Evolutionary conservation across 352 stramenopile genomes (phyloP).

Genomic region (Thalassiosira hispida): DNA sequence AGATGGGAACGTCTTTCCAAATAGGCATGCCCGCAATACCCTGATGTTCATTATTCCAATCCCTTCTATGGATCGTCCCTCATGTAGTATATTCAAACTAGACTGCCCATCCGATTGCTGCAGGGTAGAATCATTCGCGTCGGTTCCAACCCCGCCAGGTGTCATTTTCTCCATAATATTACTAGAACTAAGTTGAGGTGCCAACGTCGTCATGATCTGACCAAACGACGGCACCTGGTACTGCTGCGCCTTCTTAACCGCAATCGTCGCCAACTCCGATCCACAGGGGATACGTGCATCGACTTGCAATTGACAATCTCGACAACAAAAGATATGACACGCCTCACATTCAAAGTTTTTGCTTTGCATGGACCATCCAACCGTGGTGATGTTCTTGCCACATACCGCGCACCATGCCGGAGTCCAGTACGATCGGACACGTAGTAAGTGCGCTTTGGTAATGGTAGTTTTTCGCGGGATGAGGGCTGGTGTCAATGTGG

Average conservation of each 20-base stretch:
- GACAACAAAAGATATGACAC: slow-evolving; percentile 77
- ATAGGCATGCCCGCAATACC: slow-evolving; percentile 71
- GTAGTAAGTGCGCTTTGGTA: slow-evolving; percentile 68
- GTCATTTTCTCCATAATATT: background rate
- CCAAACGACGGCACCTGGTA: slow-evolving; percentile 48
- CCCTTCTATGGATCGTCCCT: slow-evolving; percentile 36
- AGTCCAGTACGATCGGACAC: slow-evolving; percentile 63
- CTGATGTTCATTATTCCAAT: slow-evolving; percentile 72
- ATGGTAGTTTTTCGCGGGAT: slow-evolving; percentile 21
- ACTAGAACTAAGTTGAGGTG: slow-evolving; percentile 26
- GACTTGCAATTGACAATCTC: slow-evolving; percentile 80
- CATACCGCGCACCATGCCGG: slow-evolving; percentile 70
- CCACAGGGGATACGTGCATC: slow-evolving; percentile 78
- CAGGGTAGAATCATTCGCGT: slow-evolving; percentile 8
- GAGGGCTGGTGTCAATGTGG: slow-evolving; percentile 49
- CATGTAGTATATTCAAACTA: slow-evolving; percentile 12
- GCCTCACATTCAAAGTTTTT: slow-evolving; percentile 77
- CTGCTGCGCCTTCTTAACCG: slow-evolving; percentile 57
- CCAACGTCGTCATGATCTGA: slow-evolving; percentile 59
- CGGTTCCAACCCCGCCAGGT: background rate
- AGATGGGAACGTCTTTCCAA: slow-evolving; percentile 58
- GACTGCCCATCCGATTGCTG: background rate
- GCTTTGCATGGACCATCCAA: slow-evolving; percentile 43
- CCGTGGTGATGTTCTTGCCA: slow-evolving; percentile 56
- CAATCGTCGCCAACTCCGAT: slow-evolving; percentile 60